Base-by-base conservation (phyloP, 2,329 filamentous ascomycete genomes). In the Alternaria triticimaculans region DNA sequence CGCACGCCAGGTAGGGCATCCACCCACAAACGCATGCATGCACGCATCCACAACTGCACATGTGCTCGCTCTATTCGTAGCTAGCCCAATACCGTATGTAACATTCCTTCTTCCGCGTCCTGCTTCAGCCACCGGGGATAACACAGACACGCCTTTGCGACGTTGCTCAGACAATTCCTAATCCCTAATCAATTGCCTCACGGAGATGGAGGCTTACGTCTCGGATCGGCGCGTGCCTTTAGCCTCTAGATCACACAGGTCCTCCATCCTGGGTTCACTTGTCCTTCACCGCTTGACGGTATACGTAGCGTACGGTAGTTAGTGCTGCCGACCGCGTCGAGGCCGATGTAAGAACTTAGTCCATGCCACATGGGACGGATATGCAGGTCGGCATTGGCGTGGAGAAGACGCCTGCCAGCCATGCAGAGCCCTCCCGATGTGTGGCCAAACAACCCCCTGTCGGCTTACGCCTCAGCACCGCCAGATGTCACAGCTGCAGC, bases 401-500 rank as follows among this genome's bases (percentile, higher is more conserved):
- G 37, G 37, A 41, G 37, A 41, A 41, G 37, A 41, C 37, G 37
- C 37, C 33, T 33, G 25, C n/a, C 3, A 4, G 9, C 25, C 18
- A 28, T 26, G 26, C 23, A 53, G 14, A 33, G 18, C 23, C 10
- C 41, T 26, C 26, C 21, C 1, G 5, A 41, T 3, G 18, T 26
- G 20, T 15, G n/a, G 41, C 55, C 55, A 58, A 58, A 49, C 25
- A 28, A 9, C 14, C 58, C 58, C 51, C 51, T 55, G 58, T 60
- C 58, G 55, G 61, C 56, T 60, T 63, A 60, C 56, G 61, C 56
- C 50, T 63, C 56, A 60, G 44, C 56, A 41, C 49, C 43, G 14
- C 33, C 51, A 37, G 9, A 53, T 51, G 49, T 51, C 49, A 51
- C 49, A 33, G 49, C 20, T 41, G 55, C 41, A 56, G 51, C 48